Base-by-base conservation (phyloP, 129 eudicot species). In the Pseudognaphalium luteoalbum region DNA sequence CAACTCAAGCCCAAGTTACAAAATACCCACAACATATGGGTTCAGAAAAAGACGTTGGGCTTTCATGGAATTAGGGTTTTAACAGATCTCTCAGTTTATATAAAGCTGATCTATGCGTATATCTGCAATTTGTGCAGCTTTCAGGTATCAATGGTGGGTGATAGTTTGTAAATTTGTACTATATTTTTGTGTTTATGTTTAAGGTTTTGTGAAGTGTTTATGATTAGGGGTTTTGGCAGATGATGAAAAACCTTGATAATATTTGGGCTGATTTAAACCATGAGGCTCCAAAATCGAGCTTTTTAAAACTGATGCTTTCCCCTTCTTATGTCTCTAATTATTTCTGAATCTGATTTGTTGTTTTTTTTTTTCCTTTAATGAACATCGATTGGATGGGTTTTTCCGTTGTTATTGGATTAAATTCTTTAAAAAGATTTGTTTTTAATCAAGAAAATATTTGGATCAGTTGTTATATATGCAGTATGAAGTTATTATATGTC, bases 261-360 rank as follows among this genome's bases (percentile, higher is more conserved):
- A 6, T 80, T 80, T 74, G 80, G 80, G 79, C 83, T 80, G 83
- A 80, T 74, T 9, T 65, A 51, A 80, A 57, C 75, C 80, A 74
- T 66, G 83, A 80, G 83, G 83, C 79, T 73, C 83, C 83, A 80
- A 80, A 73, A 80, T 80, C 83, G 83, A 80, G 83, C 75, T 80
- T 80, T 80, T 80, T 80, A 80, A 80, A 80, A 67, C 83, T 80
- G 83, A 80, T 80, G 83, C 28, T 80, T 44, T 60, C 54, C 20
- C 21, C 20, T 69, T 41, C 20, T 29, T 9, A 10, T 29, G 17
- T 21, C 17, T 4, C 32, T 3, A 25, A 25, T 25, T 25, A 25
- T 17, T 17, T 7, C 19, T 4, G 4, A 17, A 52, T 12, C 20
- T 20, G 2, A 3, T 52, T 52, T 52, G 0, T 17, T 17, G 59